Conservation (phyloP, 805 yeast genomes). For the Kodamaea laetipori region DNA sequence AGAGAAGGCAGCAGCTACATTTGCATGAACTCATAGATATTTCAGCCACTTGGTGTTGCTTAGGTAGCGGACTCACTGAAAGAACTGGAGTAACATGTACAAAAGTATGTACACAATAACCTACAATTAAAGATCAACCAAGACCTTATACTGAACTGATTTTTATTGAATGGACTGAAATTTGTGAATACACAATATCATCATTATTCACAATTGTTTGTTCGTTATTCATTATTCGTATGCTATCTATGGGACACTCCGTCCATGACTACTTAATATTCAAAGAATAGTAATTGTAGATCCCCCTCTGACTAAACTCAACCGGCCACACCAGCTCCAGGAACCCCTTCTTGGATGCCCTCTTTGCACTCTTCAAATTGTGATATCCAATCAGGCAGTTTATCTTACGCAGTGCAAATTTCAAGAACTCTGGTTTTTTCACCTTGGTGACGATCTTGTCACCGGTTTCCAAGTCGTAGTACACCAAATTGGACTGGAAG, state of each 20-base stretch:
- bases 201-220: conserved; percentile 2
- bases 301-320: conserved; percentile 54
- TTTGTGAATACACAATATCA: no score
- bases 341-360: conserved; percentile 31
- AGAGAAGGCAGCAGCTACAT: no score
- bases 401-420: conserved; percentile 55
- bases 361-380: conserved; percentile 37
- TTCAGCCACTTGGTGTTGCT: no score
- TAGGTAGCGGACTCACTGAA: no score
- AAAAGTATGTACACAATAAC: no score
- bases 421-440: conserved; percentile 50
- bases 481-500: conserved; percentile 44
- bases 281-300: conserved; percentile 58
- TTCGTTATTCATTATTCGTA: no score
- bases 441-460: conserved; percentile 52
- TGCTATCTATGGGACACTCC: conserved; percentile 5
- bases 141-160: no score
- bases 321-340: conserved; percentile 52
- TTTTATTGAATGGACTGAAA: no score
- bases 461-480: conserved; percentile 66
- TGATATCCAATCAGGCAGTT: conserved; percentile 57
- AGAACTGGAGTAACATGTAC: no score
- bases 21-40: no score
- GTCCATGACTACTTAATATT: conserved; percentile 40
- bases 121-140: no score